A percentile compares a stretch with the other conserved stretches of the same genome.
Evolutionary conservation across 2,329 filamentous ascomycete genomes (phyloP).

Genomic region (Colletotrichum sp.): DNA sequence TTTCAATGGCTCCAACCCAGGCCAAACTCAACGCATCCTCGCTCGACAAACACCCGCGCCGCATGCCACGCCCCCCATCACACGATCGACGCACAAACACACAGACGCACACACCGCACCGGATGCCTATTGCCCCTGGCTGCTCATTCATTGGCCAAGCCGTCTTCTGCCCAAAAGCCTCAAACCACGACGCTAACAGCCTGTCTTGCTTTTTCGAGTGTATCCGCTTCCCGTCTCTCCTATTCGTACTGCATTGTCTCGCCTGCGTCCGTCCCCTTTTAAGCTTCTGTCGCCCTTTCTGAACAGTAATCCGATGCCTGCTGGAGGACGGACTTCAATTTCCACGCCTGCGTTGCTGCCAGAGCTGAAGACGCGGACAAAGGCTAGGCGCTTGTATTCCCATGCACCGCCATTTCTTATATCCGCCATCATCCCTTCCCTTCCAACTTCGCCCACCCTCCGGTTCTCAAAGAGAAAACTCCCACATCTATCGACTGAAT

Average conservation of each 20-base stretch:
- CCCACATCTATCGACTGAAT: not conserved
- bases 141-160: not conserved
- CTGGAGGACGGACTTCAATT: conserved; percentile 7
- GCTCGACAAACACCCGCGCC: conserved; percentile 7
- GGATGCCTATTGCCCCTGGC: conserved; percentile 5
- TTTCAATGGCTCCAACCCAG: not conserved
- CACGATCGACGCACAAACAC: conserved; percentile 19
- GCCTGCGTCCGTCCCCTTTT: conserved; percentile 19
- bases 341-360: not conserved
- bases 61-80: conserved; percentile 13
- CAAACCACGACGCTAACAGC: conserved; percentile 14
- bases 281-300: conserved; percentile 22
- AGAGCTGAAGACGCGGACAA: not conserved
- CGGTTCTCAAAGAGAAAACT: not conserved
- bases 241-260: conserved; percentile 18
- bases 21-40: conserved; percentile 2
- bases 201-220: conserved; percentile 16
- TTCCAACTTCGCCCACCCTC: not conserved
- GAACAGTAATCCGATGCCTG: conserved; percentile 8
- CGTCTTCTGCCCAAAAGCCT: conserved; percentile 16
- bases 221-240: conserved; percentile 7
- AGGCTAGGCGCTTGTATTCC: not conserved
- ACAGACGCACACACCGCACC: conserved; percentile 16
- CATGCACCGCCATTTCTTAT: not conserved
- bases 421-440: not conserved